phyloP scores from a whole-genome alignment of 441 rosid genomes.

The Pelargonium australe region DNA sequence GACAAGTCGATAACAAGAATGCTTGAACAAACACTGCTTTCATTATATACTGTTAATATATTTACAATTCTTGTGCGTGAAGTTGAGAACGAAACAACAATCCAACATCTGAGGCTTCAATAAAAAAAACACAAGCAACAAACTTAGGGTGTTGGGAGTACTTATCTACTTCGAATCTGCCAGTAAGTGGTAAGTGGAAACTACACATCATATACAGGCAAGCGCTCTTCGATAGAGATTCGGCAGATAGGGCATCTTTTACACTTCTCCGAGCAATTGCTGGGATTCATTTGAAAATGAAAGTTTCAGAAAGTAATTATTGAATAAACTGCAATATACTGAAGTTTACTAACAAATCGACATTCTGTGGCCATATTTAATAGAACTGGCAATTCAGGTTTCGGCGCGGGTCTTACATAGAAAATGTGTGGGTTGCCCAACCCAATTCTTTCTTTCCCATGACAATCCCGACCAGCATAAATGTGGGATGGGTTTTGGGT shows the following conservation, averaged over 20 bases:
- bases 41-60: not conserved
- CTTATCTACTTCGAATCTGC: not conserved
- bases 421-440: too few species aligned
- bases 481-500: too few species aligned
- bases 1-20: not conserved
- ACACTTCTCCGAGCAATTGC: conserved; percentile 58
- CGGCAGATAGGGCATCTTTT: conserved; percentile 61
- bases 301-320: not conserved
- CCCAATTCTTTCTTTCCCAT: too few species aligned
- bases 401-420: too few species aligned
- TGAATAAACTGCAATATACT: not conserved
- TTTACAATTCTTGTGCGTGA: not conserved
- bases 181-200: not conserved
- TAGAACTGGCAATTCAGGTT: too few species aligned
- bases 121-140: not conserved
- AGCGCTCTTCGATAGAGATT: conserved; percentile 44
- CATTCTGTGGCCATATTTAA: too few species aligned
- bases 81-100: conserved; percentile 3
- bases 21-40: not conserved
- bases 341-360: too few species aligned
- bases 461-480: too few species aligned
- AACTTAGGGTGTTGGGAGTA: not conserved
- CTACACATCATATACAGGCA: conserved; percentile 48
- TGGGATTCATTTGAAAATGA: conserved; percentile 19
- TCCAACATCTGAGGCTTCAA: not conserved